Evolutionary conservation across 306 rosid species (phyloP), one percentile per base, ranked within the genome.

Genomic region (Morella rubra): DNA sequence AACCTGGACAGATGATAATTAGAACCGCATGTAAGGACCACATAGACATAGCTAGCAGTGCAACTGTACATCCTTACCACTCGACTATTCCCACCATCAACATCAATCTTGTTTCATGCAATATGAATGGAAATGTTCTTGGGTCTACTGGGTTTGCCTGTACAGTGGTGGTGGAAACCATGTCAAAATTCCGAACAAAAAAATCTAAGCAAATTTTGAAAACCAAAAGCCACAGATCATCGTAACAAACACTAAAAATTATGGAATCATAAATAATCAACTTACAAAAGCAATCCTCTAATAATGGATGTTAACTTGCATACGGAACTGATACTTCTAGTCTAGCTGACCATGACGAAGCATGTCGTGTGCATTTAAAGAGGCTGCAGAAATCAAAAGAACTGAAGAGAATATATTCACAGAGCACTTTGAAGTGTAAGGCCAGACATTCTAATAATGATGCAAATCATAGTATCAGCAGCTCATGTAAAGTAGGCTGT

Each of bases 81-180:
- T 79, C 97, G 86, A 87, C 97, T 93, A 80, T 91, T 93, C 76
- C 96, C 98, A 73, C 97, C 98, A 82, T 93, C 97, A 50, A 93
- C 90, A 86, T 93, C 96, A 80, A 93, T 82, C 92, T 93, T 93
- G 88, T 93, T 93, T 83, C 98, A 53, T 91, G 97, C 85, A 91
- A 84, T 77, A 88, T 89, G 78, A 93, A 91, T 0, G 98, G 98
- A 83, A 93, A 93, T 7, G 81, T 82, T 81, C 73, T 86, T 18
- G 97, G 93, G 77, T 88, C 84, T 49, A 92, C 55, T 79, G 97
- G 96, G 80, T 86, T 90, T 64, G 96, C 96, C 98, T 91, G 85
- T 22, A 83, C 41, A 77, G 37, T 56, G 53, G 72, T 15, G 80
- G 47, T 7, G 32, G 47, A 60, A 73, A 47, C 51, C 37, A 60